Conservation (phyloP, 352 stramenopile genomes). For the Phytophthora fragariaefolia region DNA sequence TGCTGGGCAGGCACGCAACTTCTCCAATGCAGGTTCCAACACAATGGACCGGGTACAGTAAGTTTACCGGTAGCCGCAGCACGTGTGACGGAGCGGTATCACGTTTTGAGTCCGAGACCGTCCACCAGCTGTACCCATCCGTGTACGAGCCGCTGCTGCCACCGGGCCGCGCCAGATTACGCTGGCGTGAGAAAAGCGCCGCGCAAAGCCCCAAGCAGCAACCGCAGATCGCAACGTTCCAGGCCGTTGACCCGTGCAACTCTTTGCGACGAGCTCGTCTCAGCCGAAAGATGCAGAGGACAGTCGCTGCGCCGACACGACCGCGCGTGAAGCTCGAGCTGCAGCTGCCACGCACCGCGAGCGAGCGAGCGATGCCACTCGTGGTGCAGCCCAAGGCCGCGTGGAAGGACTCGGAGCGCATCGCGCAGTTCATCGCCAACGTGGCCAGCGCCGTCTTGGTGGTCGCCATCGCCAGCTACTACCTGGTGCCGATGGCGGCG, state of each 20-base stretch:
- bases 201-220: background rate
- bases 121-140: constrained; percentile 1
- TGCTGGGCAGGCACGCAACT: too few species aligned
- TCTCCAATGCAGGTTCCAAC: background rate
- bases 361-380: constrained; percentile 16
- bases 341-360: constrained; percentile 23
- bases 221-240: background rate
- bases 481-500: constrained; percentile 37
- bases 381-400: constrained; percentile 34
- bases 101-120: constrained; percentile 12
- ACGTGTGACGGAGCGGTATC: constrained; percentile 15
- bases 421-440: constrained; percentile 76
- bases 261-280: constrained; percentile 19
- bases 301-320: background rate
- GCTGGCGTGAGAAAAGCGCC: constrained; percentile 20
- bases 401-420: constrained; percentile 72
- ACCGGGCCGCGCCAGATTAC: background rate
- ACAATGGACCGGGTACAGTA: too few species aligned
- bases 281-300: constrained; percentile 19
- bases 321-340: constrained; percentile 11
- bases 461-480: constrained; percentile 53
- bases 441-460: constrained; percentile 65
- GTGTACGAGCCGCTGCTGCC: background rate
- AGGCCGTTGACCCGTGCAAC: constrained; percentile 9
- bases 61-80: too few species aligned